Conservation (phyloP, 768 basidiomycete species). For the Tricholoma bakamatsutake region DNA sequence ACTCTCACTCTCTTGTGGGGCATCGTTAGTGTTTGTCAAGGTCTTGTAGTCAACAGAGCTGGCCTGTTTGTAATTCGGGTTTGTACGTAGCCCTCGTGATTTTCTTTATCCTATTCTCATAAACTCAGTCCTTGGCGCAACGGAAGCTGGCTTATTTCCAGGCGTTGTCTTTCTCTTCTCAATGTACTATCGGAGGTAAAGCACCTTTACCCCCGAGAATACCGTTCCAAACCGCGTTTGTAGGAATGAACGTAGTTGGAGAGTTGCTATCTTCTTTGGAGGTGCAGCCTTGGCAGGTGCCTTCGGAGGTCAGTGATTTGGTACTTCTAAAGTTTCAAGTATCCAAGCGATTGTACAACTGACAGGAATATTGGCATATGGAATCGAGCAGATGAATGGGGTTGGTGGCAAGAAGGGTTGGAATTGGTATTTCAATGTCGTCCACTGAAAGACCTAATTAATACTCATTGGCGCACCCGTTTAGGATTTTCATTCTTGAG, state of each 20-base stretch:
- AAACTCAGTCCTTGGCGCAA: conserved; percentile 42
- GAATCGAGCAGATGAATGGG: conserved; percentile 55
- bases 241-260: conserved; percentile 53
- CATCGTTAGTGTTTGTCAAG: conserved; percentile 45
- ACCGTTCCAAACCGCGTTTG: background rate
- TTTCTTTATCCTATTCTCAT: background rate
- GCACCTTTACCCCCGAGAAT: background rate
- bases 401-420: conserved; percentile 55
- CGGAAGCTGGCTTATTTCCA: conserved; percentile 57
- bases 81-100: conserved; percentile 25
- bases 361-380: conserved; percentile 51
- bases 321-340: background rate
- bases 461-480: no score
- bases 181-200: conserved; percentile 47
- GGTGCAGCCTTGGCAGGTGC: conserved; percentile 59
- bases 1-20: conserved; percentile 57
- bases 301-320: conserved; percentile 43
- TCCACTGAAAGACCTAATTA: conserved; percentile 19
- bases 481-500: conserved; percentile 50
- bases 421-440: conserved; percentile 40
- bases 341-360: background rate
- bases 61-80: conserved; percentile 52
- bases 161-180: conserved; percentile 56
- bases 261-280: conserved; percentile 59
- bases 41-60: conserved; percentile 46